phyloP scores from a whole-genome alignment of 495 filamentous ascomycete species.

The Penicillium roqueforti region DNA sequence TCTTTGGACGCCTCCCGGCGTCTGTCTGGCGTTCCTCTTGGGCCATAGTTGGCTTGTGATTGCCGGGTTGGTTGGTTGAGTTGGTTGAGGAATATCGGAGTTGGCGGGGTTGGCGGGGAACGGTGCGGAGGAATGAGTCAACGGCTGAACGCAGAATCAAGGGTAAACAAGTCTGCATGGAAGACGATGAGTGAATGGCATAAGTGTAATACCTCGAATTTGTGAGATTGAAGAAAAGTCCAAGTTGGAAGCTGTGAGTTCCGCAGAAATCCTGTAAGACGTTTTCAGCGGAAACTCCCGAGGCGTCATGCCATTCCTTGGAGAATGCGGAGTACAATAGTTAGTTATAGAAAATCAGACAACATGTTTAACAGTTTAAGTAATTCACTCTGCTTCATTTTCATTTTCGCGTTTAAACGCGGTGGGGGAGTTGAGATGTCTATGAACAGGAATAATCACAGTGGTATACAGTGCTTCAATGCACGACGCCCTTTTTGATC shows the following conservation, averaged over 20 bases:
- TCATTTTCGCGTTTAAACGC: constrained; percentile 20
- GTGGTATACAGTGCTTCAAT: constrained; percentile 34
- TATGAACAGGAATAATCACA: constrained; percentile 27
- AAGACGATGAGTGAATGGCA: neutral
- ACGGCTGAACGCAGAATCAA: constrained; percentile 1
- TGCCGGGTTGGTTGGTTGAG: neutral
- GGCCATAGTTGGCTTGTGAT: constrained; percentile 13
- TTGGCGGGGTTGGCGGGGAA: constrained; percentile 20
- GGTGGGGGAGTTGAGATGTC: constrained; percentile 37
- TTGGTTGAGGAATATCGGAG: constrained; percentile 9
- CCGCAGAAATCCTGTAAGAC: constrained; percentile 1
- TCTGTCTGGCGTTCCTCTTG: constrained; percentile 8
- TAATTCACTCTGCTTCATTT: constrained; percentile 30
- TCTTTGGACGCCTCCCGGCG: constrained; percentile 34
- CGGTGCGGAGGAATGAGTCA: constrained; percentile 21
- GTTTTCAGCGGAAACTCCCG: constrained; percentile 1
- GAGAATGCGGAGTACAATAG: neutral
- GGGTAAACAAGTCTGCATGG: neutral
- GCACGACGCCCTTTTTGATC: constrained; percentile 22
- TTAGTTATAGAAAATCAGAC: neutral
- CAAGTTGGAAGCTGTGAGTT: neutral
- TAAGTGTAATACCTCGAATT: neutral
- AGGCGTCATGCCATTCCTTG: constrained; percentile 10
- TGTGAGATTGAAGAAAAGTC: neutral
- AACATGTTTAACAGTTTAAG: constrained; percentile 1